phyloP scores from a whole-genome alignment of 192 early-diverging fungal genomes.

The Coemansia sp. region DNA sequence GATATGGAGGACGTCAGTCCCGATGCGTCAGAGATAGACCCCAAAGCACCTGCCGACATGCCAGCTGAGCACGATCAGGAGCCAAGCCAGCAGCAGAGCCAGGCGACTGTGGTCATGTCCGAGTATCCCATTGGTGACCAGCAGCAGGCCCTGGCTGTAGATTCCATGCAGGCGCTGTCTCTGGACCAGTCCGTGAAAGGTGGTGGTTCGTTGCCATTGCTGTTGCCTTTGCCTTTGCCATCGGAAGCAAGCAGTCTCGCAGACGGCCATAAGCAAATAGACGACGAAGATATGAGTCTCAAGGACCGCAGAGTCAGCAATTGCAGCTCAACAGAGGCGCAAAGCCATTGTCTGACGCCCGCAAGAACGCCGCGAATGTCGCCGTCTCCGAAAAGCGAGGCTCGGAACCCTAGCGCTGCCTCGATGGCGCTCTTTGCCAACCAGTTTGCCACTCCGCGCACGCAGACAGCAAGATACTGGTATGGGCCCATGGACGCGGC shows the following conservation, averaged over 20 bases:
- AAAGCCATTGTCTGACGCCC: constrained; percentile 17
- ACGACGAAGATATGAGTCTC: not conserved
- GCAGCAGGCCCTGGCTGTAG: not conserved
- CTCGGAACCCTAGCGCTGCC: constrained; percentile 8
- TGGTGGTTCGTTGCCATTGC: not conserved
- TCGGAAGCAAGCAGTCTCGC: not conserved
- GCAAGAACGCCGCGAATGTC: constrained; percentile 28
- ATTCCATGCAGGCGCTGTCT: constrained; percentile 4
- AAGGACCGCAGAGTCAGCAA: constrained; percentile 9
- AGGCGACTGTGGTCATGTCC: constrained; percentile 20
- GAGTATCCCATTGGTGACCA: not conserved
- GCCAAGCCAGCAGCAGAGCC: constrained; percentile 18
- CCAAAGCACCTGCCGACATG: not conserved
- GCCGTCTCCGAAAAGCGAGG: constrained; percentile 16
- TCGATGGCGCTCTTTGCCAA: not conserved
- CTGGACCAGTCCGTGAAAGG: not conserved
- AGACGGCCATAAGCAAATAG: not conserved
- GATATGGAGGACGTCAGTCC: constrained; percentile 4
- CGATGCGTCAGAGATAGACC: not conserved
- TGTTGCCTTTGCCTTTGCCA: not conserved
- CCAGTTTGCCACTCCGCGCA: constrained; percentile 39
- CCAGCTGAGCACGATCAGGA: not conserved
- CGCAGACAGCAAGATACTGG: constrained; percentile 51
- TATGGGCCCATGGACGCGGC: constrained; percentile 37
- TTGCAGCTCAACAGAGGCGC: not conserved